Conservation (phyloP, 2,329 filamentous ascomycete genomes). For the Fusarium irregulare region DNA sequence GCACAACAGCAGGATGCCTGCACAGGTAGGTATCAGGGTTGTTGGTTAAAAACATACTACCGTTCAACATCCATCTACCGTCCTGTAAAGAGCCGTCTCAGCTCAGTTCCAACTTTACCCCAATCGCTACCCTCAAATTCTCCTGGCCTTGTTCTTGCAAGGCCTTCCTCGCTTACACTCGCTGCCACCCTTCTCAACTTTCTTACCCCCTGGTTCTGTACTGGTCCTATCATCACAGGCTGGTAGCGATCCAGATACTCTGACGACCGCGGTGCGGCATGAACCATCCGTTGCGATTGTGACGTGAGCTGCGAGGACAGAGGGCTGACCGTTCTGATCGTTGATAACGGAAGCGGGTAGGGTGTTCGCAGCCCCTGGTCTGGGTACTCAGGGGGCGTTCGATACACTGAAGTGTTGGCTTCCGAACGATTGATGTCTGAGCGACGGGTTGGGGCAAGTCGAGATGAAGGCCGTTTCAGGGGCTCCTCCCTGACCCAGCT, state of each 20-base stretch:
- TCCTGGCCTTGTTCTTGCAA: conserved; percentile 2
- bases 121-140: conserved; percentile 23
- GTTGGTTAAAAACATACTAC: not conserved
- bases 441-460: conserved; percentile 38
- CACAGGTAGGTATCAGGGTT: not conserved
- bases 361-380: conserved; percentile 27
- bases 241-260: conserved; percentile 52
- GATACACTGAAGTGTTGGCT: conserved; percentile 44
- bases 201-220: conserved; percentile 12
- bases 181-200: conserved; percentile 19
- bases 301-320: conserved; percentile 32
- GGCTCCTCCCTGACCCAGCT: conserved; percentile 53
- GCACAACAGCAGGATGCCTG: not conserved
- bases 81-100: conserved; percentile 43
- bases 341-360: conserved; percentile 33
- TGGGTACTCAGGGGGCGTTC: conserved; percentile 48
- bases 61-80: conserved; percentile 14
- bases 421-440: conserved; percentile 39
- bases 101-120: conserved; percentile 42
- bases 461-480: conserved; percentile 54
- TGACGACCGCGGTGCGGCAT: conserved; percentile 44
- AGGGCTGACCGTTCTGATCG: conserved; percentile 25
- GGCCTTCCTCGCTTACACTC: conserved; percentile 22
- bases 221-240: conserved; percentile 29
- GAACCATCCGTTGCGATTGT: conserved; percentile 20